Base-by-base conservation (phyloP, 257 asterid genomes). In the Perilla frutescens region DNA sequence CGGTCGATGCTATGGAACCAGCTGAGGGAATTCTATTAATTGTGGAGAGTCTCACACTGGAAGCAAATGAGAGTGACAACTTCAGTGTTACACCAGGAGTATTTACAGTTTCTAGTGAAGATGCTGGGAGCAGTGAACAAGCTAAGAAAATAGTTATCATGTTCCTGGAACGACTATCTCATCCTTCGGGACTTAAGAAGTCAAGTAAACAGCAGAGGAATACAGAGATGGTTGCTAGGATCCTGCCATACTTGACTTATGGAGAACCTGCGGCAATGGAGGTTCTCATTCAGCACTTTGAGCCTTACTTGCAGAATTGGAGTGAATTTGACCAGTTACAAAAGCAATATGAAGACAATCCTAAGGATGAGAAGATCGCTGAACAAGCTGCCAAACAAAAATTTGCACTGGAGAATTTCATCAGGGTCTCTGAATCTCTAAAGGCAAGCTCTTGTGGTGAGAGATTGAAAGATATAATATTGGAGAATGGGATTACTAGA, bases 201-300 rank as follows among this genome's bases (percentile, higher is more conserved):
- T 95, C 96, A 60, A 87, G 83, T 77, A 94, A 94, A 83, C 97
- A 90, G 81, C 98, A 89, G 84, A 89, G 99, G 83, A 95, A 95
- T 85, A 92, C 98, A 9, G 99, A 92, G 85, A 95, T 95, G 99
- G 97, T 92, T 63, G 99, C 99, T 51, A 87, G 99, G 80, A 95
- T 95, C 79, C 85, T 95, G 78, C 99, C 99, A 13, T 92, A 89
- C 90, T 80, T 95, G 87, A 95, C 99, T 31, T 95, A 95, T 37
- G 99, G 99, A 59, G 98, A 95, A 79, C 94, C 97, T 61, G 96
- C 84, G n/a, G 99, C 99, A 31, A 95, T 95, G 98, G 99, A 95
- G 64, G 97, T 89, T 63, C 96, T 95, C 53, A 83, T 95, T 72
- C 96, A 89, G 85, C 99, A 95, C 90, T 95, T 95, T 70, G 88